Evolutionary conservation across 257 asterid species (phyloP), one percentile per base, ranked within the genome.

Genomic region (Cruciata laevipes): DNA sequence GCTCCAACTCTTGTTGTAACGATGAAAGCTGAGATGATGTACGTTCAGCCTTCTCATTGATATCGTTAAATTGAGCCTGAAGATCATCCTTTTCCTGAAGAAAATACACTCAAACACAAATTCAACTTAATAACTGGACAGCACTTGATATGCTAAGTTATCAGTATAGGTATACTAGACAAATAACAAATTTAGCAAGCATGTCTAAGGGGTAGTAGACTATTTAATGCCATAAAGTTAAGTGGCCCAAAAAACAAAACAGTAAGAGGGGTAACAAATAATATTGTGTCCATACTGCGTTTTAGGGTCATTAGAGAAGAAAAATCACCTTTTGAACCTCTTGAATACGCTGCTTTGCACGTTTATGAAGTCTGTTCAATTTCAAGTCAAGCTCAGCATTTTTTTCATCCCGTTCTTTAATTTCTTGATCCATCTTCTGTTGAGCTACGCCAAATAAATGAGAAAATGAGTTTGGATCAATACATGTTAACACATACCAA

Each of bases 331-430:
- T 94, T 66, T 94, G 99, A 79, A 94, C 93, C 71, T 94, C 99
- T 81, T 94, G 99, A 77, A 94, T 94, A 27, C 97, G 97, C 75
- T 90, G 99, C 78, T 94, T 94, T 76, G 99, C 99, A 78, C 99
- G 88, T 85, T 94, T 94, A 78, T 94, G 99, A 76, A 94, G 99
- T 82, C 97, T 84, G 77, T 76, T 94, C 75, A 94, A 83, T 87
- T 90, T 90, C 63, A 85, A 69, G 78, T 94, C 99, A 59, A 94
- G 90, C 85, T 94, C 99, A 0, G 95, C 78, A 66, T 85, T 90
- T 76, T 88, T 93, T 72, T 90, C 95, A 16, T 94, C 97, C 44
- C 97, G 91, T 71, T 86, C 96, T 79, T 87, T 84, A 37, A 94
- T 79, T 84, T 94, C 97, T 76, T 83, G 86, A 73, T 85, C 95